Conservation (phyloP, 192 early-diverging fungal species). For the Coemansia sp. region DNA sequence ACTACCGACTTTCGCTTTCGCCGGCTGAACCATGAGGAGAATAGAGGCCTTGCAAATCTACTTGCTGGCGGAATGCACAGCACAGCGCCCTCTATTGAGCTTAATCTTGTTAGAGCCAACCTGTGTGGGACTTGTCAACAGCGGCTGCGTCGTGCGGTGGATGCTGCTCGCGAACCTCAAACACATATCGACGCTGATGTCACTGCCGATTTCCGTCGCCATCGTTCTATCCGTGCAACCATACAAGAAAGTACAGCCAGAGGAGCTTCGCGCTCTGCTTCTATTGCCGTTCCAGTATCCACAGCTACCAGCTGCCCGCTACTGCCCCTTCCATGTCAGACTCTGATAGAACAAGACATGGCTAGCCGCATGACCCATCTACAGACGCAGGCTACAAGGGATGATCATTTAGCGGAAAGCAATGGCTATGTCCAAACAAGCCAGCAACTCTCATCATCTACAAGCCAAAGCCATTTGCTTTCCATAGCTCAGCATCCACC, state of each 20-base stretch:
- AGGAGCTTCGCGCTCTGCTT: slow-evolving; percentile 8
- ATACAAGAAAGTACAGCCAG: slow-evolving; percentile 18
- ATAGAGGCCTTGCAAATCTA: slow-evolving; percentile 10
- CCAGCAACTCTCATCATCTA: not conserved
- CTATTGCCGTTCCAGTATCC: not conserved
- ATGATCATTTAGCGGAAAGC: not conserved
- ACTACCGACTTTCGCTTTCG: slow-evolving; percentile 50
- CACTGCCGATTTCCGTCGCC: slow-evolving; percentile 42
- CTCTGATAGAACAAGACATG: not conserved
- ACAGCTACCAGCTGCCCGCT: not conserved
- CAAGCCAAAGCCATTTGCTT: not conserved
- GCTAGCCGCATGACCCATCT: not conserved
- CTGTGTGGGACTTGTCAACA: slow-evolving; percentile 53
- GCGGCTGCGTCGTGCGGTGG: slow-evolving; percentile 38
- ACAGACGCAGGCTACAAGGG: not conserved
- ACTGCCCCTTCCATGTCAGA: not conserved
- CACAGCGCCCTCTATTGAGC: slow-evolving; percentile 20
- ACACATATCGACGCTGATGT: not conserved
- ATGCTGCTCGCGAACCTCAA: slow-evolving; percentile 18
- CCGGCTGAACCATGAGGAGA: slow-evolving; percentile 19
- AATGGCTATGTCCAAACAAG: not conserved
- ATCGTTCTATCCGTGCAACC: slow-evolving; percentile 41
- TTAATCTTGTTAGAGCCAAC: slow-evolving; percentile 36
- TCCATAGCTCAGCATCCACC: not conserved
- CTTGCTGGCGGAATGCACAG: slow-evolving; percentile 17